Base-by-base conservation (phyloP, 2,329 filamentous ascomycete genomes). In the Monascus ruber region DNA sequence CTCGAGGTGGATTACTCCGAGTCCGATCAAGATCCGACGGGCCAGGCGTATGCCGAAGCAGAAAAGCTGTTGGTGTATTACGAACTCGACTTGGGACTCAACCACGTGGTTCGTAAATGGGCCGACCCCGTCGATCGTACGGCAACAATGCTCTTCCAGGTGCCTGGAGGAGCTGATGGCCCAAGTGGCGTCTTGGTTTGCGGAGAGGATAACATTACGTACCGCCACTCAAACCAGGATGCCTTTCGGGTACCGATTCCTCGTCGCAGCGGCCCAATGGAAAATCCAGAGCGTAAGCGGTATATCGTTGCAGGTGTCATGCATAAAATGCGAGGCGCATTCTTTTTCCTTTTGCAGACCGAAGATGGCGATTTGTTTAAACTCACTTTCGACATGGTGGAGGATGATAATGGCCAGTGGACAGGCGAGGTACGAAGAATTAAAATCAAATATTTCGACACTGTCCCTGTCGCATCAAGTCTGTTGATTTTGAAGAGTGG, bases 341-440 rank as follows among this genome's bases (percentile, higher is more conserved):
- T 98, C 67, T 99, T 98, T 70, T 94, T 96, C 59, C 75, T 99
- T 2, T 68, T 98, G 1, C 91, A 99, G 59, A 87, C 85, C 0
- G 91, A 98, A 42, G 93, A 98, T 59, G 91, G 91, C n/a, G 93
- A 98, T 60, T 71, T 98, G 5, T 96, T 98, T 73, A 96, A 96
- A 60, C 76, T 96, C 36, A 95, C 83, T 0, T 79, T 98, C 43
- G 87, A 95, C 47, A 89, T 95, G 79, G 74, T 80, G 6, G 82
- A 88, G 50, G 85, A 94, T 51, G 58, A 81, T 1, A 76, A 83
- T 35, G 85, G 83, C 8, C 80, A 85, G 43, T 71, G 81, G 1
- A 89, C 84, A 1, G 83, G 83, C 26, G 85, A 91, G 55, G 88
- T 96, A 2, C 77, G 76, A 52, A 74, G 80, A 42, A 69, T 98